Evolutionary conservation across 2,329 filamentous ascomycete species (phyloP), one percentile per base, ranked within the genome.

Genomic region (Penicillium corylophilum): DNA sequence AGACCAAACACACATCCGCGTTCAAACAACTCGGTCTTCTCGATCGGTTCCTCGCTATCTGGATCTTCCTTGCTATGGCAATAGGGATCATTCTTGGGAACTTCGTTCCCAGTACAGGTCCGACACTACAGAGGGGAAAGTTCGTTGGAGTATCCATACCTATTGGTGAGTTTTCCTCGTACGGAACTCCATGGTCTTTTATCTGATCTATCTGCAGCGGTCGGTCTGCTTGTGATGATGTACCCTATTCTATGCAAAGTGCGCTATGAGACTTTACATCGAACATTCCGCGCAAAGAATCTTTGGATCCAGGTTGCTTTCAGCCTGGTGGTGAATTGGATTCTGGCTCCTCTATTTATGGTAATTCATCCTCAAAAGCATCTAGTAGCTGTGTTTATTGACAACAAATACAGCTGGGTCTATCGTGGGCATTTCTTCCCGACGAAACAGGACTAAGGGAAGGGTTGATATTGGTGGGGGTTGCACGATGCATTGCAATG

Each of bases 241-340:
- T 95, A 94, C 64, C 91, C 90, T 0, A 95, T 95, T 51, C 76
- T 95, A 0, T 95, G 90, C 79, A 95, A 94, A 71, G 87, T 95
- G 8, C 83, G 83, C 35, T 95, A 84, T 70, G 90, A 95, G 68
- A 81, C 82, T 0, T 72, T 95, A 10, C 88, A 90, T 68, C 74
- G 81, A 6, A 75, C 90, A 2, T 80, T 94, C 51, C 68, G 74
- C 3, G 76, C 83, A 1, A 77, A 78, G 1, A 76, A 77, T 1
- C 75, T 95, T 2, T 95, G 89, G 90, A 82, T 83, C 45, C 90
- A 95, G 68, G 82, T 95, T n/a, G 75, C 68, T 0, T 89, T 95
- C 62, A 91, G 87, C 51, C 71, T 95, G 3, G 58, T 92, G 5
- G 68, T 93, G 16, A 95, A 95, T 66, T 95, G 90, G 90, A 82